A percentile compares a stretch with the other conserved stretches of the same genome.
These are phyloP conservation scores for Curvularia sp. DNA, from an alignment of 2,329 filamentous ascomycete species.

Conservation along the genomic window DNA sequence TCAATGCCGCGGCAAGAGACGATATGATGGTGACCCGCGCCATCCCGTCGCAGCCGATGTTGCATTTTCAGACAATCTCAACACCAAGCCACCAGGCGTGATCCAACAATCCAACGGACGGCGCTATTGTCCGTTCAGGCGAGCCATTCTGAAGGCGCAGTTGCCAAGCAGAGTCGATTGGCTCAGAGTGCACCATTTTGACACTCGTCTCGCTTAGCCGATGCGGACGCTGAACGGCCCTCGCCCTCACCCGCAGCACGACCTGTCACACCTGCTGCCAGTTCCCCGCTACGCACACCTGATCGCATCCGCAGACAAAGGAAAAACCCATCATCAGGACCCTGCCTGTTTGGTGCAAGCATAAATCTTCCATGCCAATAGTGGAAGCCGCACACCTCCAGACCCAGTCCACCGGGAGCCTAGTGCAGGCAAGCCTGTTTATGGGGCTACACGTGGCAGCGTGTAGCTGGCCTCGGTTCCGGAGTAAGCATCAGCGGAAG, in stretches of 20 bases:
- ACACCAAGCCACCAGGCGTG: conserved; percentile 33
- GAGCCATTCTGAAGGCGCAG: conserved; percentile 41
- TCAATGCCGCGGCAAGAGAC: conserved; percentile 13
- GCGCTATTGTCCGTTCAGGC: conserved; percentile 25
- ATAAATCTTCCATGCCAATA: conserved; percentile 15
- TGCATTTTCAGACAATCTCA: conserved; percentile 31
- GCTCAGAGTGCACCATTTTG: conserved; percentile 27
- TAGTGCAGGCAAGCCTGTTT: conserved; percentile 23
- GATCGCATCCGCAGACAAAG: conserved; percentile 27
- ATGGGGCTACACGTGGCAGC: conserved; percentile 48
- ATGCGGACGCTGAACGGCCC: conserved; percentile 39
- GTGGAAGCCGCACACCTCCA: conserved; percentile 30
- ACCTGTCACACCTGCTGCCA: conserved; percentile 41
- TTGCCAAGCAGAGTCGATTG: conserved; percentile 45
- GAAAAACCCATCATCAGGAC: conserved; percentile 9
- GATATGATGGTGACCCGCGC: conserved; percentile 23
- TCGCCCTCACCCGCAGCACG: conserved; percentile 41
- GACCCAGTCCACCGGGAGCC: conserved; percentile 22
- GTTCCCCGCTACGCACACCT: conserved; percentile 27
- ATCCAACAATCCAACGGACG: conserved; percentile 30
- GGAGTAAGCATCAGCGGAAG: conserved; percentile 25
- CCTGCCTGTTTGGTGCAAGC: conserved; percentile 18
- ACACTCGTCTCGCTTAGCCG: conserved; percentile 41
- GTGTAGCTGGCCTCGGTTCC: conserved; percentile 37
- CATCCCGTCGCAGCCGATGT: conserved; percentile 22